Conservation (phyloP, 2,329 filamentous ascomycete species). For the Fusarium sulawesiense region DNA sequence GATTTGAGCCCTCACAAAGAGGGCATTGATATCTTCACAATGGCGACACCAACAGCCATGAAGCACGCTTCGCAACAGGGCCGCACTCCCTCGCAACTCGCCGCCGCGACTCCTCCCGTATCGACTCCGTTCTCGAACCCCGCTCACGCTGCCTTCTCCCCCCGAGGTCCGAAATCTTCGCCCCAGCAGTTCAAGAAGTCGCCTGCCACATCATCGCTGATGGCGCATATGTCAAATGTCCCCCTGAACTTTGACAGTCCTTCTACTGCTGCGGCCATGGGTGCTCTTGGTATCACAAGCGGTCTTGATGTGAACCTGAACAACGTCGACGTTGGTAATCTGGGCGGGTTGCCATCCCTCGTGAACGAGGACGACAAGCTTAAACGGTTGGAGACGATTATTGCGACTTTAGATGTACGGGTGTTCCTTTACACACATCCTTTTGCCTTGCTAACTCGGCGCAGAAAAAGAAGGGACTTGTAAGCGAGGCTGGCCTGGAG, state of each 20-base stretch:
- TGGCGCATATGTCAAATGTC: conserved; percentile 58
- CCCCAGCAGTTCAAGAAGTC: conserved; percentile 74
- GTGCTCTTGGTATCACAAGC: conserved; percentile 62
- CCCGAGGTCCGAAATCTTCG: conserved; percentile 67
- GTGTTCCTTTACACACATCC: background rate
- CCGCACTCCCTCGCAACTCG: conserved; percentile 62
- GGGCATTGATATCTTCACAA: conserved; percentile 43
- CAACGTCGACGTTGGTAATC: conserved; percentile 60
- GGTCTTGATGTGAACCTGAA: conserved; percentile 66
- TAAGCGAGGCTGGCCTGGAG: conserved; percentile 81
- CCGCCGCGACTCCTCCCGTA: conserved; percentile 71
- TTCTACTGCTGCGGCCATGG: conserved; percentile 70
- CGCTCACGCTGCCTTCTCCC: conserved; percentile 69
- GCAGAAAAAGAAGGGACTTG: conserved; percentile 66
- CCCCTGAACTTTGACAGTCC: conserved; percentile 73
- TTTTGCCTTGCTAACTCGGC: conserved; percentile 10
- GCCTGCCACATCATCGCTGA: conserved; percentile 64
- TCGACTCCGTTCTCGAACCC: conserved; percentile 73
- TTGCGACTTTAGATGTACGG: conserved; percentile 62
- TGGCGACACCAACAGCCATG: conserved; percentile 64
- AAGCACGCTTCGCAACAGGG: conserved; percentile 60
- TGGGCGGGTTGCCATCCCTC: conserved; percentile 56
- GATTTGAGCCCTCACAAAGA: conserved; percentile 22
- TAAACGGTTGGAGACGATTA: conserved; percentile 64
- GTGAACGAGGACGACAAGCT: conserved; percentile 66